A percentile compares a stretch with the other conserved stretches of the same genome.
Evolutionary conservation across 768 basidiomycete species (phyloP).

Genomic region (Kwoniella europaea): DNA sequence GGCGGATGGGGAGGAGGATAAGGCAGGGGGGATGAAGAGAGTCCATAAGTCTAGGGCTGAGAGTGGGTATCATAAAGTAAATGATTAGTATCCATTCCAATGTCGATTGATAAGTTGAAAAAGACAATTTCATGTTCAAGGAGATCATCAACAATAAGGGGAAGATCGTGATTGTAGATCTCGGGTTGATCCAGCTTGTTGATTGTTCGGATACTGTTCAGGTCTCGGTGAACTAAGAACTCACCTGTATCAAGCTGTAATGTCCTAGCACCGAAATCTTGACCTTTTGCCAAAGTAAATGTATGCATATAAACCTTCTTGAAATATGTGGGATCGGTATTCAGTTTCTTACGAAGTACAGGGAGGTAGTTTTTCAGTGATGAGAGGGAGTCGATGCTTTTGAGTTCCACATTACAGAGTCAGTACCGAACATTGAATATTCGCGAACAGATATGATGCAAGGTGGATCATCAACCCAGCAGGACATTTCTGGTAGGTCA

Average conservation of each 20-base stretch:
- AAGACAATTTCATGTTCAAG: too few species aligned
- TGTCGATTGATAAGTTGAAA: too few species aligned
- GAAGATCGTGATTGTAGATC: too few species aligned
- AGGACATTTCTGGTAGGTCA: too few species aligned
- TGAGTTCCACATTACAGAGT: neutral
- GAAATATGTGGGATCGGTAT: slow-evolving; percentile 56
- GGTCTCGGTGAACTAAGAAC: neutral
- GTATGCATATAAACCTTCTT: slow-evolving; percentile 58
- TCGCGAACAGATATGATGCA: too few species aligned
- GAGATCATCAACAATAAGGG: too few species aligned
- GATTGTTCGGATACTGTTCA: too few species aligned
- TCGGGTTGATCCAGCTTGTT: too few species aligned
- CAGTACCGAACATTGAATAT: neutral
- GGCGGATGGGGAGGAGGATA: slow-evolving; percentile 52
- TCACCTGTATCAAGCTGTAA: slow-evolving; percentile 54
- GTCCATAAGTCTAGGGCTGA: slow-evolving; percentile 57
- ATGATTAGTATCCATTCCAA: neutral
- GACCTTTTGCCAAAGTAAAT: slow-evolving; percentile 53
- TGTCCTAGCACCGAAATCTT: slow-evolving; percentile 47
- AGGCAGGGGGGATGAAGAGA: slow-evolving; percentile 54
- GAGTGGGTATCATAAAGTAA: neutral
- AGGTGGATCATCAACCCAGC: too few species aligned
- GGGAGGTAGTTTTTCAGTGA: slow-evolving; percentile 53
- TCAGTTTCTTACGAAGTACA: slow-evolving; percentile 45
- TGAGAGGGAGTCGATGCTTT: slow-evolving; percentile 56